Base-by-base conservation (phyloP, 2,329 filamentous ascomycete genomes). In the Aspergillus phoenicis region DNA sequence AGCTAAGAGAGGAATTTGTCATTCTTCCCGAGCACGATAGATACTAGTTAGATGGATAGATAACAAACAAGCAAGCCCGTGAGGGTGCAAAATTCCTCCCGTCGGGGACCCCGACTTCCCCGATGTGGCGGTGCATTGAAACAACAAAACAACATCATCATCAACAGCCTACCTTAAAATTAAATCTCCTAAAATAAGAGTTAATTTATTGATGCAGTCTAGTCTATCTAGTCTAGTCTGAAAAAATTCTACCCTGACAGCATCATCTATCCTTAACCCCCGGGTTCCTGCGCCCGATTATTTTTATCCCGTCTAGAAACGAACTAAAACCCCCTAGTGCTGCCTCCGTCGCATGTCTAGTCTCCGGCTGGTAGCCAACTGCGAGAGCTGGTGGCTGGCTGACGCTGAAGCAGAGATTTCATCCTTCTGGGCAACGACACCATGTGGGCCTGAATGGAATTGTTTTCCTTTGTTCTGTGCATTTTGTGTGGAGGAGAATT, bases 371-470 rank as follows among this genome's bases (percentile, higher is more conserved):
- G 33, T 36, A 36, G 11, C 33, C 11, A 36, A 36, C 33, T 36
- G 33, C 33, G n/a, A 22, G n/a, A 5, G 13, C 41, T 13, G 8
- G 41, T 45, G 41, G 41, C 41, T 45, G 41, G 41, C 41, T 45
- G 41, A 45, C 10, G 41, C 5, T 45, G 41, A 45, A 24, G 41
- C 41, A 45, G 41, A 45, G 3, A 24, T 45, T 45, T 45, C 26
- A 49, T 20, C 26, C 20, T 10, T 10, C 26, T 30, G 15, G 26
- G 47, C 26, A 30, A 30, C 28, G 28, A 30, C 41, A n/a, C 47
- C 47, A 51, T 51, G 47, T 51, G 47, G 47, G 26, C 47, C 47
- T 51, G 47, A 51, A 51, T 30, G 47, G 24, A 28, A 51, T 51
- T 51, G 47, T 30, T 22, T 22, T 13, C 20, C 41, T 8, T 28